Base-by-base conservation (phyloP, 768 basidiomycete genomes). In the Lactarius tabidus region DNA sequence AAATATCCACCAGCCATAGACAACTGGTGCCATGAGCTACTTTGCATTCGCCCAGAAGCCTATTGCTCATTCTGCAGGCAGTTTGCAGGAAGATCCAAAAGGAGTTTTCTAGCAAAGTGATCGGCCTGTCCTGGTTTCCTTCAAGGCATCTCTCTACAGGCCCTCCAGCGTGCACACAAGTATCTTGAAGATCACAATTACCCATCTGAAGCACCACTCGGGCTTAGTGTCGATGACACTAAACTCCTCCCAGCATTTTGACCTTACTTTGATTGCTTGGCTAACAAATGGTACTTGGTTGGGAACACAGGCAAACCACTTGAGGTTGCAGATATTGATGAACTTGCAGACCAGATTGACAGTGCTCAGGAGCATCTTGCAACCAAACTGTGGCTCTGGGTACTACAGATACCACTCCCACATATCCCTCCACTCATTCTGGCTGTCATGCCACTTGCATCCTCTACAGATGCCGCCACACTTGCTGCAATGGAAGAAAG, bases 161-260 rank as follows among this genome's bases (percentile, higher is more conserved):
- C 65, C 1, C 76, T 75, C 59, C 57, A 67, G 12, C 64, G 66
- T 0, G 75, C 60, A 0, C 18, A 17, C 1, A 55, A 72, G 6
- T 68, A 74, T 35, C 64, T 76, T 6, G 26, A 26, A 0, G 63
- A 60, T 18, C 20, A 74, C 6, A 12, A 54, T 1, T 72, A 72
- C 33, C 60, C 60, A 20, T 6, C 6, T 2, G 17, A 57, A 15
- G 76, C 74, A 0, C 75, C 74, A 0, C 53, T 74, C 35, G 71
- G 59, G 2, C 60, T 79, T 0, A 71, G 71, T 55, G 77, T 75
- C 31, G 77, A 80, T 58, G 78, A 80, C 54, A 77, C 76, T 0
- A 77, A 79, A 60, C 71, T 79, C 0, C 66, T 70, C n/a, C 53
- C 70, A 0, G 62, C 68, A 0, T 68, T 74, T 18, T 69, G 71